Base-by-base conservation (phyloP, 495 filamentous ascomycete genomes). In the Penicillium canariense region DNA sequence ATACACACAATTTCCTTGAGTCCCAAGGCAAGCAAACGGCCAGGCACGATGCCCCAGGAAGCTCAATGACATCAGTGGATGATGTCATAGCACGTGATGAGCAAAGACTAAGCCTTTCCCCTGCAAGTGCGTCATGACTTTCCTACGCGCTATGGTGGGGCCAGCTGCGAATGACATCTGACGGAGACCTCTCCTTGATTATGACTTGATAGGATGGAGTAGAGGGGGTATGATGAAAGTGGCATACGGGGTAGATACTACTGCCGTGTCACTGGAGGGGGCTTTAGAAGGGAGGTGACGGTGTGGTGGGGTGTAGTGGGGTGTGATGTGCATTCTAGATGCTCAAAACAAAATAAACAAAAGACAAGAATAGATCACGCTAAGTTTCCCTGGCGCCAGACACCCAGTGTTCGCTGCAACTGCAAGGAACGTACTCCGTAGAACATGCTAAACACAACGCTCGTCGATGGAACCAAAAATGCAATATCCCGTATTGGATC, bases 61-160 rank as follows among this genome's bases (percentile, higher is more conserved):
- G n/a, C n/a, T n/a, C 31, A 5, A 57, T 61, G 61, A 67, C 61
- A 59, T 67, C 62, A 65, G 43, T 14, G 2, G 14, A 34, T 66
- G 63, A 68, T 66, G 56, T 68, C 56, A 63, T 36, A 46, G 22
- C 63, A 64, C 47, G 61, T 63, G 61, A 48, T n/a, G 25, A 14
- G 32, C 17, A 43, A 14, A 34, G 3, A n/a, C 20, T 14, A 48
- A 51, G 35, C 36, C 43, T 40, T 28, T 15, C n/a, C 12, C 5
- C 45, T 20, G 23, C n/a, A 28, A 20, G 35, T 57, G 40, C 58
- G 61, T 54, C 52, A 52, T 49, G 51, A 48, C 51, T 32, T 12
- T 61, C 54, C 55, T 38, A 57, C 48, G 18, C 28, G 28, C n/a
- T 36, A 39, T 31, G 26, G 23, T 45, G 46, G 56, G 42, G 23